Conservation (phyloP, 192 early-diverging fungal species). For the Rhizoclosmatium globosum region DNA sequence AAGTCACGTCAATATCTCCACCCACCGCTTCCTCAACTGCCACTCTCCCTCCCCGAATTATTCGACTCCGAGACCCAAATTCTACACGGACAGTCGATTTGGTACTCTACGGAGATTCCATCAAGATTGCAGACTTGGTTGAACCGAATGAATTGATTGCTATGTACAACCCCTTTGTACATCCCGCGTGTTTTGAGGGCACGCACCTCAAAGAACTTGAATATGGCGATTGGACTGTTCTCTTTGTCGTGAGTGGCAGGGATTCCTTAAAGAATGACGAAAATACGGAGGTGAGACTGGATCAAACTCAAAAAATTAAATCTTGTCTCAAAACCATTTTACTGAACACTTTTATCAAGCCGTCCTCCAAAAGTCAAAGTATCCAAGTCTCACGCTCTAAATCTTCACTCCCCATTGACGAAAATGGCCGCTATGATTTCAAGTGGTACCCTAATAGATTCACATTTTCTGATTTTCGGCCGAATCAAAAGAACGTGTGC, state of each 20-base stretch:
- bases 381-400: too few relatives aligned
- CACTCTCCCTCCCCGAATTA: too few relatives aligned
- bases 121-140: constrained; percentile 8
- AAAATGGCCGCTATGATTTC: constrained; percentile 12
- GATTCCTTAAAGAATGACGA: background rate
- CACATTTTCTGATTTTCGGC: background rate
- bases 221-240: constrained; percentile 6
- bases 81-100: background rate
- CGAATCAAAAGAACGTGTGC: constrained; percentile 14
- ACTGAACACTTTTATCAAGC: background rate
- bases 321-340: background rate
- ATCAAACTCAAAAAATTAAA: background rate
- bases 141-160: constrained; percentile 6
- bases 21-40: background rate
- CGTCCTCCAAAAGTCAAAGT: too few relatives aligned
- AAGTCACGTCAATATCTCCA: background rate
- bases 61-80: too few relatives aligned
- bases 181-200: constrained; percentile 11
- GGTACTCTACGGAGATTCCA: background rate
- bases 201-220: background rate
- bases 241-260: background rate
- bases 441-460: constrained; percentile 4
- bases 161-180: constrained; percentile 12
- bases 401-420: too few relatives aligned
- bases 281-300: background rate